Percentiles rank a stretch among this genome's conserved stretches.
Conservation (phyloP, 352 stramenopile species). For the Paralagenidium karlingii region DNA sequence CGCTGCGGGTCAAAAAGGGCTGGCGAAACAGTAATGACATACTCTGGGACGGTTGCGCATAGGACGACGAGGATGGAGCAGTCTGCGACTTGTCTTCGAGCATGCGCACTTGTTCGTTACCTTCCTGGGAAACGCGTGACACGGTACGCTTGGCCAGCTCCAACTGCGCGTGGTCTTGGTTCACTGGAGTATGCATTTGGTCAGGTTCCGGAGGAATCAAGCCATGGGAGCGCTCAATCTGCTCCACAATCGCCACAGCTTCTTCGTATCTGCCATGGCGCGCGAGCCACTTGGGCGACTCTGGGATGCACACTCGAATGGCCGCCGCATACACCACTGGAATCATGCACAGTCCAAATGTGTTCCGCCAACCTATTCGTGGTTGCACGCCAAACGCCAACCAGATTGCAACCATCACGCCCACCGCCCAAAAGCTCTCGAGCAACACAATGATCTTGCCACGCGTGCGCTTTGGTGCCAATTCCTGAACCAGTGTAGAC, state of each 20-base stretch:
- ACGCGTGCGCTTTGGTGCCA: slow-evolving; percentile 38
- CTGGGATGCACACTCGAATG: slow-evolving; percentile 16
- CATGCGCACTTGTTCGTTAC: too few species aligned
- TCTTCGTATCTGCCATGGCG: slow-evolving; percentile 42
- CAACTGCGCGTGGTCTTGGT: too few species aligned
- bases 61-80: too few species aligned
- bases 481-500: slow-evolving; percentile 38
- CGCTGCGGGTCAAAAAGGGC: slow-evolving; percentile 36
- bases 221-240: slow-evolving; percentile 45
- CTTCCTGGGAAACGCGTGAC: too few species aligned
- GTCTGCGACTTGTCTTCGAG: too few species aligned
- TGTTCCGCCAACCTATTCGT: slow-evolving; percentile 7
- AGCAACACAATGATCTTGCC: slow-evolving; percentile 39
- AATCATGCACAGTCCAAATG: slow-evolving; percentile 9
- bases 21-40: slow-evolving; percentile 37
- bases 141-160: too few species aligned
- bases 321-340: slow-evolving; percentile 16
- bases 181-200: too few species aligned
- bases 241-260: slow-evolving; percentile 29
- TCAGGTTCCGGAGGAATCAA: too few species aligned
- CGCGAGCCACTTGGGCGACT: slow-evolving; percentile 61
- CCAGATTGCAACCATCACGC: slow-evolving; percentile 22
- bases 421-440: slow-evolving; percentile 23
- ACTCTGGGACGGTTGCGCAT: too few species aligned
- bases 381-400: slow-evolving; percentile 13